Evolutionary conservation across 202 grass and related monocot genomes (phyloP), one percentile per base, ranked within the genome.

Genomic region (Zizania palustris): DNA sequence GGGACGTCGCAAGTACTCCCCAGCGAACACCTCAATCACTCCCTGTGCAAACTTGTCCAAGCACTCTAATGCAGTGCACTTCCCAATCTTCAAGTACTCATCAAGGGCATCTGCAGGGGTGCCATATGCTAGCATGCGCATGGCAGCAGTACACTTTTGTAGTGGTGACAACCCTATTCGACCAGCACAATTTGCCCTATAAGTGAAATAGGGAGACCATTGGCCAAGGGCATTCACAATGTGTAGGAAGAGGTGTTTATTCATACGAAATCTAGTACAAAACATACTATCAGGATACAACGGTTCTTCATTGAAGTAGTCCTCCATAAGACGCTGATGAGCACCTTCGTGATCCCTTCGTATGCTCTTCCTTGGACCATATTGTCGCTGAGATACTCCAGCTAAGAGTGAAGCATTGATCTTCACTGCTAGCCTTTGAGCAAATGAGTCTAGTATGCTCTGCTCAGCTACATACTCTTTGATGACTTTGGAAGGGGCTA

Each of bases 281-380:
- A 45, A 45, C n/a, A 45, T 67, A 21, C 16, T 43, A 0, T 11
- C n/a, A 3, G 50, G 5, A 6, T 54, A 61, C 0, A 60, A 10
- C 34, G 22, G 57, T 6, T 63, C 36, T 38, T 12, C 6, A 63
- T 6, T 35, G 1, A 62, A 21, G 63, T 67, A 45, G 41, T 67
- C 63, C 63, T 22, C 18, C 1, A 45, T 11, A 45, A 45, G 44
- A 12, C 44, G 11, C 44, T 13, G 11, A 45, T 45, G 44, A 45
- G 44, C 45, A 70, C 22, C 66, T 4, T 0, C 66, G 35, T 69
- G 66, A 36, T 49, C 65, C 66, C 66, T 69, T 0, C 0, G 21
- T 2, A 69, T 69, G 21, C 44, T 69, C 44, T 69, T 69, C 8
- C 66, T 69, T 49, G 66, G 22, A 50, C 66, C 66, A 69, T 33